Evolutionary conservation across 2,329 filamentous ascomycete species (phyloP), one percentile per base, ranked within the genome.

Genomic region (Exophiala lecanii-corni): DNA sequence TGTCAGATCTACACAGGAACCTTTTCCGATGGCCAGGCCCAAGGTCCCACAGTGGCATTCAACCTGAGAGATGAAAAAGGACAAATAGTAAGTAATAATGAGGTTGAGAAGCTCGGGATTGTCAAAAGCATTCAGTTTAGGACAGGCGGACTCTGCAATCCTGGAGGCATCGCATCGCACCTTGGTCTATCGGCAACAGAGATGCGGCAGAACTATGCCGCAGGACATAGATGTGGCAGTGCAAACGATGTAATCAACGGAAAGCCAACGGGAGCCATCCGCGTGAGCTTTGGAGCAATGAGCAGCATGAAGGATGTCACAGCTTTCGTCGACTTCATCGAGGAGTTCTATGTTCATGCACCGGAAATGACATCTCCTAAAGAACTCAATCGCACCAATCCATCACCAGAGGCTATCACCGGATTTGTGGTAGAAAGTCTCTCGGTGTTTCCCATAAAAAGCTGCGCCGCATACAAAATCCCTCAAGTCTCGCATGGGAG

Each of bases 371-470:
- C 5, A 36, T 43, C 32, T 41, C 40, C 36, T n/a, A 43, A n/a
- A 16, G 36, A n/a, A 26, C 18, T 18, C 36, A 18, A 16, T 20
- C 15, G 13, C 23, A 41, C 31, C n/a, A 38, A 18, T 7, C 4
- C 30, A 15, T 12, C 23, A 12, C 13, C 16, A 9, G 25, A 15
- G 9, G 18, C 35, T 28, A 38, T 54, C 30, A 41, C 57, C 6
- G 49, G 48, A 32, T 68, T 79, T 40, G 70, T 70, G 34, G 71
- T 88, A n/a, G 78, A 84, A 49, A 72, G 71, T 40, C 74, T 89
- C 12, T 79, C 74, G 1, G 77, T 97, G 1, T 98, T 89, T 58
- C 92, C 92, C 0, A 89, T 98, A 59, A 98, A 98, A 64, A 95
- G 89, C 60, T 97, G 92, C 57, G 86, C 81, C 12, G 86, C 86